phyloP scores from a whole-genome alignment of 768 basidiomycete genomes.

The Imleria badia region DNA sequence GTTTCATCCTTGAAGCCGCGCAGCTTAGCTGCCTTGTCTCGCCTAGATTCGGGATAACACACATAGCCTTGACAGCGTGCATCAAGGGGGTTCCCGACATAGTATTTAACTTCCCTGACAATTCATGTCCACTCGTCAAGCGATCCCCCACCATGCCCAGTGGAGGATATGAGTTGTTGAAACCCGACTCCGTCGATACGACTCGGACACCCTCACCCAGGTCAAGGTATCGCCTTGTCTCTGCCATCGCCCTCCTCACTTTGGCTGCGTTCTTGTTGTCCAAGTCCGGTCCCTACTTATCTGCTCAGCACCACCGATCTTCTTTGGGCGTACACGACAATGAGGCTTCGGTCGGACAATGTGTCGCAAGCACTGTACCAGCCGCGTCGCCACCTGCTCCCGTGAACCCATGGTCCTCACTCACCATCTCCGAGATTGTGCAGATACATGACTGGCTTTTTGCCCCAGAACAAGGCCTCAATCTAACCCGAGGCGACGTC shows the following conservation, averaged over 20 bases:
- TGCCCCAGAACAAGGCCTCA: constrained; percentile 41
- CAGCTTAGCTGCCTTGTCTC: no score
- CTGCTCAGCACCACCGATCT: background rate
- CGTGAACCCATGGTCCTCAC: constrained; percentile 52
- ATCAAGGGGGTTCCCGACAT: background rate
- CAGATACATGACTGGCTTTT: constrained; percentile 48
- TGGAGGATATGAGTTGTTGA: constrained; percentile 19
- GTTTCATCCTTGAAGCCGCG: no score
- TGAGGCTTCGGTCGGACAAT: constrained; percentile 30
- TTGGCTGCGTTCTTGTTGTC: constrained; percentile 12
- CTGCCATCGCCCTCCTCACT: constrained; percentile 12
- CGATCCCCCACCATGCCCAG: constrained; percentile 15
- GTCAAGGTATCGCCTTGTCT: constrained; percentile 13
- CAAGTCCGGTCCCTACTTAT: background rate
- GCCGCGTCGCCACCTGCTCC: constrained; percentile 42
- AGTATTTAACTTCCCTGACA: background rate
- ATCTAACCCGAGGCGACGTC: constrained; percentile 41
- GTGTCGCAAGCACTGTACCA: constrained; percentile 31
- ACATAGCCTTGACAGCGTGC: no score
- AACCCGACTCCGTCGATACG: constrained; percentile 1
- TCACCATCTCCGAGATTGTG: constrained; percentile 44
- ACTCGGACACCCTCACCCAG: constrained; percentile 1
- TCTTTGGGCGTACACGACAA: background rate
- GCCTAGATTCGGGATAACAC: no score
- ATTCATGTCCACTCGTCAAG: background rate